phyloP scores from a whole-genome alignment of 352 stramenopile genomes.

The Peronospora tabacina region DNA sequence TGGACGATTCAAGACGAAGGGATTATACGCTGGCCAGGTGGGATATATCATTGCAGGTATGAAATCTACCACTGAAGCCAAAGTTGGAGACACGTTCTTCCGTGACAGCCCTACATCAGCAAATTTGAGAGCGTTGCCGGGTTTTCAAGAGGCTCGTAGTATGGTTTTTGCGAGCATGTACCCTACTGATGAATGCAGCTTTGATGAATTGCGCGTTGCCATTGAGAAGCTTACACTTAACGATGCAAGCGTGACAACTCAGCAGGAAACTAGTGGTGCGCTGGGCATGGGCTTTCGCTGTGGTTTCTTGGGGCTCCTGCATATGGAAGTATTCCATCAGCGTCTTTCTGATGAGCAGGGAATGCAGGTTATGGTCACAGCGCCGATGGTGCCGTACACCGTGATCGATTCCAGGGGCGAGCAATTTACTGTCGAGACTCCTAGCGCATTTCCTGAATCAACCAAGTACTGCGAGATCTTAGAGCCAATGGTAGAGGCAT shows the following conservation, averaged over 20 bases:
- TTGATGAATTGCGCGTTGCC: slow-evolving; percentile 93
- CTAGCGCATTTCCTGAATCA: slow-evolving; percentile 60
- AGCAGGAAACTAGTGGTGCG: slow-evolving; percentile 91
- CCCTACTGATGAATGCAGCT: slow-evolving; percentile 92
- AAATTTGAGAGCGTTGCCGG: slow-evolving; percentile 53
- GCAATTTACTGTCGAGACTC: slow-evolving; percentile 51
- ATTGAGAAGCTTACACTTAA: slow-evolving; percentile 97
- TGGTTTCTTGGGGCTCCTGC: slow-evolving; percentile 95
- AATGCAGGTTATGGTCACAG: slow-evolving; percentile 96
- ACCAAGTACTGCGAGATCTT: slow-evolving; percentile 87
- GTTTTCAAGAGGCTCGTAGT: slow-evolving; percentile 75
- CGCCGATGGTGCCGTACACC: slow-evolving; percentile 97
- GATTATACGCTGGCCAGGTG: slow-evolving; percentile 89
- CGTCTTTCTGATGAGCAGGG: slow-evolving; percentile 95
- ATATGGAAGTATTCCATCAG: slow-evolving; percentile 99
- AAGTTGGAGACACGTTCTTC: slow-evolving; percentile 87
- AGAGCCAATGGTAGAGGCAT: slow-evolving; percentile 95
- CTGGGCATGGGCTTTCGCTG: slow-evolving; percentile 95
- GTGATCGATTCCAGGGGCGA: slow-evolving; percentile 58
- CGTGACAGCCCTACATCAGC: slow-evolving; percentile 42
- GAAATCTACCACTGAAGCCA: slow-evolving; percentile 94
- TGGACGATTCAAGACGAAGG: slow-evolving; percentile 62
- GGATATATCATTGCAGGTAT: slow-evolving; percentile 96
- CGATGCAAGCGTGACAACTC: slow-evolving; percentile 93
- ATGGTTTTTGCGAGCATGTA: slow-evolving; percentile 99